Percentiles rank a stretch among this genome's conserved stretches.
These are phyloP conservation scores for Pythium vanterpoolii DNA, from an alignment of 352 stramenopile species.

Conservation along the genomic window DNA sequence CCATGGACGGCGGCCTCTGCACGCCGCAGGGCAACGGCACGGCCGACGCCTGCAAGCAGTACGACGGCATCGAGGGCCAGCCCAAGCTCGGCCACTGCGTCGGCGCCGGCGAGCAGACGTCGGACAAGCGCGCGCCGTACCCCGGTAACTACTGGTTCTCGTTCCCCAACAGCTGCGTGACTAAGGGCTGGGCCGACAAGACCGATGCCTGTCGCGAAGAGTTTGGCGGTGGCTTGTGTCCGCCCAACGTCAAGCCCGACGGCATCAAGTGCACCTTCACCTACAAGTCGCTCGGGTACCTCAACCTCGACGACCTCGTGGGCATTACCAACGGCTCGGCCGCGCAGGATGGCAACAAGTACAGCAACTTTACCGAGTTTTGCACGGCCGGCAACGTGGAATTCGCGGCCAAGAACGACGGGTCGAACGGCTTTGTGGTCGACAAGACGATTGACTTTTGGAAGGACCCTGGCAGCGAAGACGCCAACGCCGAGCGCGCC, in stretches of 20 bases:
- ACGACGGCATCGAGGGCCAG: constrained; percentile 39
- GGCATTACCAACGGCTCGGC: constrained; percentile 49
- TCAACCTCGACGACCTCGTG: constrained; percentile 57
- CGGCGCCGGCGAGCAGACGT: constrained; percentile 36
- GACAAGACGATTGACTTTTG: constrained; percentile 56
- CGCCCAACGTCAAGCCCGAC: constrained; percentile 34
- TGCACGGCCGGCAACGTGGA: constrained; percentile 43
- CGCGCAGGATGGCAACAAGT: constrained; percentile 8
- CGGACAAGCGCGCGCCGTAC: constrained; percentile 53
- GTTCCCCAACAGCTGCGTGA: constrained; percentile 52
- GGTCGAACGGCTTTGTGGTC: constrained; percentile 17
- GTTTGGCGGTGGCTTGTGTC: constrained; percentile 36
- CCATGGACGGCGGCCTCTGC: constrained; percentile 64
- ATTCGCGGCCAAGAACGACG: constrained; percentile 42
- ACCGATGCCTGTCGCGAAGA: constrained; percentile 33
- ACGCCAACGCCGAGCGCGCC: constrained; percentile 47
- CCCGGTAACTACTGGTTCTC: constrained; percentile 74
- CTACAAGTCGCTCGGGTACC: constrained; percentile 60
- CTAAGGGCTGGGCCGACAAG: constrained; percentile 47
- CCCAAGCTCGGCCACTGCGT: constrained; percentile 47
- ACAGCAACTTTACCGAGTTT: constrained; percentile 40
- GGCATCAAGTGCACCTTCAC: constrained; percentile 62
- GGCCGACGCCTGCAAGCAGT: constrained; percentile 43
- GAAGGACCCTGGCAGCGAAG: constrained; percentile 44
- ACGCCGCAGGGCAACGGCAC: constrained; percentile 35